Conservation (phyloP, 345 rosid species). For the Dovyalis caffra region DNA sequence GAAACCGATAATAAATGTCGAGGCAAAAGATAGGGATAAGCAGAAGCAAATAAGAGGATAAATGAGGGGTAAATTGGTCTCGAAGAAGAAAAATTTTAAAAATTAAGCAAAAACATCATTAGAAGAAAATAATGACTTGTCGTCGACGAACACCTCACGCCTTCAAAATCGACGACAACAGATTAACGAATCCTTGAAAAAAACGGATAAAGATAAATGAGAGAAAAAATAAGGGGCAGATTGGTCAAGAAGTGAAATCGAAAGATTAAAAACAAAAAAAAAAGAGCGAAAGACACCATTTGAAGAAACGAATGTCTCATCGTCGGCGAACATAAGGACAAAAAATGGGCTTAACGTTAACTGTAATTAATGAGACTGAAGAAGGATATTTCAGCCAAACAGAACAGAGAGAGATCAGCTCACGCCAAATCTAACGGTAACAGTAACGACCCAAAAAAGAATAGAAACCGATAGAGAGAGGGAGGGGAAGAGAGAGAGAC, state of each 20-base stretch:
- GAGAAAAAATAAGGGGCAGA: too few species aligned
- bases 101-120: slow-evolving; percentile 10
- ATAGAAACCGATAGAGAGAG: not conserved
- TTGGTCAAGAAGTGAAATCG: too few species aligned
- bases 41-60: not conserved
- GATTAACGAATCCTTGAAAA: too few species aligned
- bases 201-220: too few species aligned
- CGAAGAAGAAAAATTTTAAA: not conserved
- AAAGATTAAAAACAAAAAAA: too few species aligned
- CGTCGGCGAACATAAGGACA: not conserved
- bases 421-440: not conserved
- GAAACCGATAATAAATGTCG: not conserved
- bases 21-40: not conserved
- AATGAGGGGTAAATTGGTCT: slow-evolving; percentile 13
- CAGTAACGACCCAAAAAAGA: not conserved
- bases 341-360: too few species aligned
- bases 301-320: not conserved
- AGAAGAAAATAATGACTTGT: too few species aligned
- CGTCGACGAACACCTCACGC: too few species aligned
- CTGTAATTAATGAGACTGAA: too few species aligned
- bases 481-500: not conserved
- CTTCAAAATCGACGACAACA: not conserved
- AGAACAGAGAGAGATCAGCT: slow-evolving; percentile 23
- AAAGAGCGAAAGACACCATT: not conserved
- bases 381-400: not conserved